Evolutionary conservation across 306 rosid genomes (phyloP).

Genomic region (Quercus cerris): DNA sequence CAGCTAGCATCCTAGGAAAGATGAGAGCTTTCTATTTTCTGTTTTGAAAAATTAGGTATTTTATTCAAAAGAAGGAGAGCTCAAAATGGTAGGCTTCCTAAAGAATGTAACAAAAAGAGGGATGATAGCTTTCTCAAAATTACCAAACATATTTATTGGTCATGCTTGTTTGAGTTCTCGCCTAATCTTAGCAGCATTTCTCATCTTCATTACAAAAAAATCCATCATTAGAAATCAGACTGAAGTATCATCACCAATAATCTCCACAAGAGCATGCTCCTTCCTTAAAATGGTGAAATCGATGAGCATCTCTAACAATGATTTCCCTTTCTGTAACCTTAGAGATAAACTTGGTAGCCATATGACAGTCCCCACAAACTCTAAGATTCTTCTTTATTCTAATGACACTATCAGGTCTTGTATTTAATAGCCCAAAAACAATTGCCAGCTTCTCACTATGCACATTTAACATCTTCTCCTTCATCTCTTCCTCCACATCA

Average conservation of each 20-base stretch:
- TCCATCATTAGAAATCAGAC: background rate
- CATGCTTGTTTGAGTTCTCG: background rate
- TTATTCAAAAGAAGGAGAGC: no score
- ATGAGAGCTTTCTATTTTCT: background rate
- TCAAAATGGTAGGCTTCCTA: no score
- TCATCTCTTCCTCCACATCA: slow-evolving; percentile 41
- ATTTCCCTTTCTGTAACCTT: slow-evolving; percentile 38
- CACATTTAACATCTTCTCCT: slow-evolving; percentile 33
- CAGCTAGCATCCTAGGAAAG: background rate
- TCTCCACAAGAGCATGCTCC: slow-evolving; percentile 47
- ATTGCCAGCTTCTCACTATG: slow-evolving; percentile 49
- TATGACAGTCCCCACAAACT: slow-evolving; percentile 47
- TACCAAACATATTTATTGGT: background rate
- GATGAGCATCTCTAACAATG: slow-evolving; percentile 35
- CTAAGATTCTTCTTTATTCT: slow-evolving; percentile 42
- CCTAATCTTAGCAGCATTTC: background rate
- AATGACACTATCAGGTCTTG: slow-evolving; percentile 19
- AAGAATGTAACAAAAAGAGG: no score
- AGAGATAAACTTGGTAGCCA: slow-evolving; percentile 34
- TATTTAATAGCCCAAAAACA: slow-evolving; percentile 30
- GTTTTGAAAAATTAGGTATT: no score
- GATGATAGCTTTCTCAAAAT: background rate
- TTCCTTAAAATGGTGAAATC: slow-evolving; percentile 43
- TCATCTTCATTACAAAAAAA: background rate
- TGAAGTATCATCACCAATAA: slow-evolving; percentile 28